phyloP scores from a whole-genome alignment of 371 early-diverging fungal species.

The Fennellomyces sp. region DNA sequence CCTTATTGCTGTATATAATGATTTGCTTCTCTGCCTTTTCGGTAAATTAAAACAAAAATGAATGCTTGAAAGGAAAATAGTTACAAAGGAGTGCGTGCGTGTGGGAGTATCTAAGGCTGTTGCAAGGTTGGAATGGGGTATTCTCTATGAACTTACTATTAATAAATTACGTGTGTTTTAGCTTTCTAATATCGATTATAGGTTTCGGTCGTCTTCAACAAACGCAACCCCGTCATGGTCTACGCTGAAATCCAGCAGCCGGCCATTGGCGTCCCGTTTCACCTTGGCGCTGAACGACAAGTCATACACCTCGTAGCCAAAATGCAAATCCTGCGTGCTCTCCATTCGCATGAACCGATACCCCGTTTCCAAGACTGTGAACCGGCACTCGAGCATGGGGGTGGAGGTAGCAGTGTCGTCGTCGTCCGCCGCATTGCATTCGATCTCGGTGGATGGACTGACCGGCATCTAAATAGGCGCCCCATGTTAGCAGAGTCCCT shows the following conservation, averaged over 20 bases:
- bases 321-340: conserved; percentile 38
- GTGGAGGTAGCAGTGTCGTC: not conserved
- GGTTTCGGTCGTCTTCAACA: not conserved
- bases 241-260: conserved; percentile 16
- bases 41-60: not conserved
- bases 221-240: not conserved
- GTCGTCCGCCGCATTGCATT: conserved; percentile 7
- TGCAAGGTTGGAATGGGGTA: not conserved
- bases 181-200: not conserved
- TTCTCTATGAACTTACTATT: not conserved
- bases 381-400: conserved; percentile 36
- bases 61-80: not conserved
- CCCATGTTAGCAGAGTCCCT: too few relatives aligned
- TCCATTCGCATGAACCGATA: conserved; percentile 52
- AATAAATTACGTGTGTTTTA: not conserved
- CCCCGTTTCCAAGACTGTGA: conserved; percentile 42
- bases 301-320: conserved; percentile 41
- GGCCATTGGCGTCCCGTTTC: conserved; percentile 39
- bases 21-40: too few relatives aligned
- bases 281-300: conserved; percentile 47
- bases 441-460: conserved; percentile 17
- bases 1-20: not conserved
- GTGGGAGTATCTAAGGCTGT: not conserved
- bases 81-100: not conserved
- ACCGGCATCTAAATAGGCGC: conserved; percentile 25